phyloP scores from a whole-genome alignment of 2,329 filamentous ascomycete species.

The Paracoccidioides brasiliensis region DNA sequence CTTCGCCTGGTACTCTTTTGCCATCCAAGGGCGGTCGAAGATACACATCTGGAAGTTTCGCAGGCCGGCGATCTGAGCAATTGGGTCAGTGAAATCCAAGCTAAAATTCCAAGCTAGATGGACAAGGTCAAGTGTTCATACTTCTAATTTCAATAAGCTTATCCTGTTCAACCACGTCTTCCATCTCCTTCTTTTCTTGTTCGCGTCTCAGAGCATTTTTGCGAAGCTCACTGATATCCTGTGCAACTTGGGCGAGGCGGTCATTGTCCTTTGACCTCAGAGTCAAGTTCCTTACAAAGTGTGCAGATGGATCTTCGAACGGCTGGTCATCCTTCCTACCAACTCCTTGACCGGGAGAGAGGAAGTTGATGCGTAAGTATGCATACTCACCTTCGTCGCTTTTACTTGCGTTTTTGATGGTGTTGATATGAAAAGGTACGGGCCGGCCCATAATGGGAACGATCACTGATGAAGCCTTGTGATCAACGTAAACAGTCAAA shows the following conservation, averaged over 20 bases:
- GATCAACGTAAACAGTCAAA: conserved; percentile 77
- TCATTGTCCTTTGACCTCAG: conserved; percentile 84
- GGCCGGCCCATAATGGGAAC: conserved; percentile 95
- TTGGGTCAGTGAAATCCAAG: not conserved
- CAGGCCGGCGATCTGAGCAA: conserved; percentile 65
- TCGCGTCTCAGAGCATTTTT: conserved; percentile 84
- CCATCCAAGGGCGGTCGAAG: conserved; percentile 91
- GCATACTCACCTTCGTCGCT: conserved; percentile 91
- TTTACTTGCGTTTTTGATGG: conserved; percentile 98
- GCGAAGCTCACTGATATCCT: conserved; percentile 91
- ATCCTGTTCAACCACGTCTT: conserved; percentile 97
- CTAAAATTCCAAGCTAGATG: not conserved
- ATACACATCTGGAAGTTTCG: conserved; percentile 85
- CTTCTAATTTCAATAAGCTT: conserved; percentile 91
- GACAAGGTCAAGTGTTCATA: conserved; percentile 33
- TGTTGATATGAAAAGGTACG: conserved; percentile 94
- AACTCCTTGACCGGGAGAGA: conserved; percentile 93
- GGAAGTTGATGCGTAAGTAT: conserved; percentile 90
- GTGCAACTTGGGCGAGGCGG: conserved; percentile 79
- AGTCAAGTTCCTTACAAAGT: conserved; percentile 91
- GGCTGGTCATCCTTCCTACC: conserved; percentile 95
- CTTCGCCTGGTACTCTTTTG: conserved; percentile 87
- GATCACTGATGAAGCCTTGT: conserved; percentile 79
- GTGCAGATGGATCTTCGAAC: conserved; percentile 88
- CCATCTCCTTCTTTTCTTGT: conserved; percentile 98